Base-by-base conservation (phyloP, 2,329 filamentous ascomycete species). In the Chaetomiaceae sp. region DNA sequence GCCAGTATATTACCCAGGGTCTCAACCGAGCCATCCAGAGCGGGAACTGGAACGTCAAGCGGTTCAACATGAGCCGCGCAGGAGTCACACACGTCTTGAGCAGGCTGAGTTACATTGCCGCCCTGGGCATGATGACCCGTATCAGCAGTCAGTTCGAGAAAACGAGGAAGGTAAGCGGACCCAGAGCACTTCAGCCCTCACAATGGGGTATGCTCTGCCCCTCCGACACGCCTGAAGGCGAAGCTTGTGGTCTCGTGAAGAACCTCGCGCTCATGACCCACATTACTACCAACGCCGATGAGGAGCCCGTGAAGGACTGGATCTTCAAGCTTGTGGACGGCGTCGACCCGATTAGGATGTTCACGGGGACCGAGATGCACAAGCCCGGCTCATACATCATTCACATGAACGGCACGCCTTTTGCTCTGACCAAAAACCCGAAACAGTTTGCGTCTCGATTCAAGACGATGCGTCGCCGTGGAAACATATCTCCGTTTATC, bases 131-230 rank as follows among this genome's bases (percentile, higher is more conserved):
- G 95, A 99, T 99, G 94, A 99, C 94, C 13, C 82, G 94, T 69
- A 97, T 99, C 65, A 94, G 87, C 69, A 95, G 89, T 79, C 94
- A 99, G 73, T 99, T 99, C 65, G 94, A 99, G 69, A 99, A 99
- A 78, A 97, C 94, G 2, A 78, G 94, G 62, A 99, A 99, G 71
- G 91, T 99, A 56, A 91, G 86, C 66, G 95, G 95, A 60, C 94
- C 95, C 64, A 86, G 94, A 80, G 94, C 95, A 16, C 77, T 99
- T 44, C 94, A 99, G 66, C 91, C 94, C 6, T 99, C 94, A 1
- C 94, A 99, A 62, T 99, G 96, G 74, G 94, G 94, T 62, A 96
- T 99, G 91, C 77, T 99, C 50, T 99, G 94, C 67, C 88, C 91
- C 0, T 95, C 94, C 10, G 94, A 99, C 76, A 99, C 94, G 0